Percentiles rank a stretch among this genome's conserved stretches.
Evolutionary conservation across 805 yeast species (phyloP).

Genomic region (Starmerella sp.): DNA sequence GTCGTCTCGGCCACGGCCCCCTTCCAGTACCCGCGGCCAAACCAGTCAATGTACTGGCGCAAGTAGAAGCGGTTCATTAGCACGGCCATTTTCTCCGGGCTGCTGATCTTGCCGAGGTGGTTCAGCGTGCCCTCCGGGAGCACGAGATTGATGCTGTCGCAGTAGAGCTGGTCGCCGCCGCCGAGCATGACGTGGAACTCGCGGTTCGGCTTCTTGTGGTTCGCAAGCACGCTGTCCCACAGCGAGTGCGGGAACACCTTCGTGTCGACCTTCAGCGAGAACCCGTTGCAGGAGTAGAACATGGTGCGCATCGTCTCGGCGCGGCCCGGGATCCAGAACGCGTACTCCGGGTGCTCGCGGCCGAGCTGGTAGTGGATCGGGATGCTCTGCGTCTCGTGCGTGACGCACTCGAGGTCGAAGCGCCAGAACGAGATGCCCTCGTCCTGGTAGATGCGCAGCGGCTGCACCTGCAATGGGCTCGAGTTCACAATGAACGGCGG

Average conservation of each 20-base stretch:
- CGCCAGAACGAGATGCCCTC: conserved; percentile 46
- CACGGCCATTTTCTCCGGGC: conserved; percentile 30
- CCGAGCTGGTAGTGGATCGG: conserved; percentile 53
- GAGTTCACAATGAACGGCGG: conserved; percentile 28
- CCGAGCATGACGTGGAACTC: conserved; percentile 90
- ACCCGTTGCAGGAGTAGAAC: conserved; percentile 85
- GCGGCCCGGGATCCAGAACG: conserved; percentile 58
- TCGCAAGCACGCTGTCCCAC: conserved; percentile 74
- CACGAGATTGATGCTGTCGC: conserved; percentile 62
- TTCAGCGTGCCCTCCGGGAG: conserved; percentile 24
- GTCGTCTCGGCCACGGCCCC: conserved; percentile 56
- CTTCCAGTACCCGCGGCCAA: conserved; percentile 77
- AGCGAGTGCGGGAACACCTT: conserved; percentile 56
- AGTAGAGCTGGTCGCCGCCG: conserved; percentile 93
- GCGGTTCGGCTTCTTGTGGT: conserved; percentile 44
- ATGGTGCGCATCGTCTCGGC: conserved; percentile 66
- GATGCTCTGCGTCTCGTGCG: conserved; percentile 42
- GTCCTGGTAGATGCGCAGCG: conserved; percentile 36
- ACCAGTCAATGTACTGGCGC: conserved; percentile 72
- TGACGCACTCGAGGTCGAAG: conserved; percentile 42
- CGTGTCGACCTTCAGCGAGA: conserved; percentile 64
- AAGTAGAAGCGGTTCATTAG: conserved; percentile 61
- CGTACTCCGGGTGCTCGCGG: conserved; percentile 35
- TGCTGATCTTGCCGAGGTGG: conserved; percentile 46
- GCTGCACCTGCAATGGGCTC: conserved; percentile 31